phyloP scores from a whole-genome alignment of 2,329 filamentous ascomycete species.

The Plenodomus lindquistii region DNA sequence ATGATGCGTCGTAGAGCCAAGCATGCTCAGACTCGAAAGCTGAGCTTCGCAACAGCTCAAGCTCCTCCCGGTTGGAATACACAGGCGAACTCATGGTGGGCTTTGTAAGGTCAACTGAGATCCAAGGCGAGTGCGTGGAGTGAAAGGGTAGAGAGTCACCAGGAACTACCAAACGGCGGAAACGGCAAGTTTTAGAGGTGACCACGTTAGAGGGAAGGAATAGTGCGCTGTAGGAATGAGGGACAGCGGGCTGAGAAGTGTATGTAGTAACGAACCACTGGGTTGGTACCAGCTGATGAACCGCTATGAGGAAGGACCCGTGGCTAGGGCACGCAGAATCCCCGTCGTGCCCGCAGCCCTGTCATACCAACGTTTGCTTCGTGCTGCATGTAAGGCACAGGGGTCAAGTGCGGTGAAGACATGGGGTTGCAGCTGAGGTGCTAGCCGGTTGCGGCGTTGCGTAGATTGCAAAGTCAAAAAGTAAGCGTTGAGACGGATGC shows the following conservation, averaged over 20 bases:
- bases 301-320: slow-evolving; percentile 12
- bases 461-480: not conserved
- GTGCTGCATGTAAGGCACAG: slow-evolving; percentile 19
- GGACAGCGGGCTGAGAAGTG: slow-evolving; percentile 12
- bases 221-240: slow-evolving; percentile 6
- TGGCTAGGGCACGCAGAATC: slow-evolving; percentile 16
- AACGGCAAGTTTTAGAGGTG: not conserved
- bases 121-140: slow-evolving; percentile 2
- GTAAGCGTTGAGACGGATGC: not conserved
- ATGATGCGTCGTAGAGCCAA: slow-evolving; percentile 44
- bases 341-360: slow-evolving; percentile 20
- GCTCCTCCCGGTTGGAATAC: slow-evolving; percentile 33
- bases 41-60: slow-evolving; percentile 41
- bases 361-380: slow-evolving; percentile 24
- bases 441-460: slow-evolving; percentile 20
- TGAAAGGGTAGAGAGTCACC: slow-evolving; percentile 2
- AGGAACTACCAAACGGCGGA: not conserved
- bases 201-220: not conserved
- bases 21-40: slow-evolving; percentile 45
- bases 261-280: slow-evolving; percentile 9
- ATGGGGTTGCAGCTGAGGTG: slow-evolving; percentile 7
- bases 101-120: slow-evolving; percentile 4
- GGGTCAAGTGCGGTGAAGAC: slow-evolving; percentile 26
- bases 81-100: slow-evolving; percentile 31
- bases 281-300: slow-evolving; percentile 23